Base-by-base conservation (phyloP, 306 rosid species). In the Quercus parvula region DNA sequence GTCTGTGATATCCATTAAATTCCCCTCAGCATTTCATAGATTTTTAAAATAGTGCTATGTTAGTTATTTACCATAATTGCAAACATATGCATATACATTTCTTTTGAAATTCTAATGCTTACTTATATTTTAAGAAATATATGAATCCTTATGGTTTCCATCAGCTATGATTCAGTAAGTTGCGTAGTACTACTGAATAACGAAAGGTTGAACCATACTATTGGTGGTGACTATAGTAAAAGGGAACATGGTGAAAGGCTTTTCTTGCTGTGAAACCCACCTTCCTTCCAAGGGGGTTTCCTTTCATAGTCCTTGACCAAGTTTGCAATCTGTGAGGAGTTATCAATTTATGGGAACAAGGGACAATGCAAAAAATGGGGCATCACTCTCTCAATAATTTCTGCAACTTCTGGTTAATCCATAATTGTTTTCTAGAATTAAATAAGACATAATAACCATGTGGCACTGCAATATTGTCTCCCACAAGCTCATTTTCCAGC, bases 401-500 rank as follows among this genome's bases (percentile, higher is more conserved):
- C 31, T 30, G 33, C 33, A 59, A 59, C 33, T 59, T 59, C 2
- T 12, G 68, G 14, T 13, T 14, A 27, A 27, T 62, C n/a, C 7
- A 5, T 27, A 27, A 27, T 62, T 62, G 38, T 14, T 24, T 62
- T 62, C 68, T 62, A 5, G 5, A 27, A 28, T 12, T 17, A 28
- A 28, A 30, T 30, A 6, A 30, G 12, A 30, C 5, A 64, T 8
- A 33, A 33, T 33, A 68, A 9, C 27, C 38, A 68, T 19, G 72
- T 68, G 72, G 72, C 72, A 35, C 52, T n/a, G 27, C 5, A 49
- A 68, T 68, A 15, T 68, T 68, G 72, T 68, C 54, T 68, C 72
- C 72, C 52, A 35, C 1, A 68, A 68, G 25, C 54, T 68, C 28
- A 35, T 68, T 35, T 19, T 4, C 41, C 49, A 35, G 18, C n/a